Evolutionary conservation across 768 basidiomycete genomes (phyloP).

Genomic region (Trametes villosa): DNA sequence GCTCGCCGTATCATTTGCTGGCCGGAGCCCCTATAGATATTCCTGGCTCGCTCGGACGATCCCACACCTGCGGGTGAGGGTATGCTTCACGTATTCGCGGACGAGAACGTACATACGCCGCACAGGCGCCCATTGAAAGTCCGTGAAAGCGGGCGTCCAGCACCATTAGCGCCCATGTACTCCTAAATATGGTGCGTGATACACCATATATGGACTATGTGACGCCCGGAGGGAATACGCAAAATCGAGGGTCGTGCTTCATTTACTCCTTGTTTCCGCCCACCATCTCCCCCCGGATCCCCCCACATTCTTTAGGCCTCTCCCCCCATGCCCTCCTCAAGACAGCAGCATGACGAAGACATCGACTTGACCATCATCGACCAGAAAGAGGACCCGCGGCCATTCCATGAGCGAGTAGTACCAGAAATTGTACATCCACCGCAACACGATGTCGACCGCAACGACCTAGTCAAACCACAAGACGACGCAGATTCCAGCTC

Average conservation of each 20-base stretch:
- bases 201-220: too few species aligned
- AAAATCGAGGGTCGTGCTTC: too few species aligned
- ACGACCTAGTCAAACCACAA: conserved; percentile 27
- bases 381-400: conserved; percentile 15
- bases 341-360: conserved; percentile 10
- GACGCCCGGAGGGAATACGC: too few species aligned
- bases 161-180: too few species aligned
- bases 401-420: conserved; percentile 18
- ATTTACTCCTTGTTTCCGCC: conserved; percentile 1
- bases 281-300: background rate
- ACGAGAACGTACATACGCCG: too few species aligned
- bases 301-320: conserved; percentile 15
- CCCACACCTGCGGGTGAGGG: too few species aligned
- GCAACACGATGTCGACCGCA: conserved; percentile 22
- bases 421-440: conserved; percentile 21
- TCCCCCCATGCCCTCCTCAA: conserved; percentile 15
- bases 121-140: too few species aligned
- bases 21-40: too few species aligned
- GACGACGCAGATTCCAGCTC: conserved; percentile 19
- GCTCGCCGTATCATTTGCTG: background rate
- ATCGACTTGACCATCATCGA: conserved; percentile 19
- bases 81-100: background rate
- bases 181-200: too few species aligned
- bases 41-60: too few species aligned
- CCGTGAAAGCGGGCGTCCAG: too few species aligned